Evolutionary conservation across 2,329 filamentous ascomycete species (phyloP), one percentile per base, ranked within the genome.

Genomic region (Stemphylium lycopersici): DNA sequence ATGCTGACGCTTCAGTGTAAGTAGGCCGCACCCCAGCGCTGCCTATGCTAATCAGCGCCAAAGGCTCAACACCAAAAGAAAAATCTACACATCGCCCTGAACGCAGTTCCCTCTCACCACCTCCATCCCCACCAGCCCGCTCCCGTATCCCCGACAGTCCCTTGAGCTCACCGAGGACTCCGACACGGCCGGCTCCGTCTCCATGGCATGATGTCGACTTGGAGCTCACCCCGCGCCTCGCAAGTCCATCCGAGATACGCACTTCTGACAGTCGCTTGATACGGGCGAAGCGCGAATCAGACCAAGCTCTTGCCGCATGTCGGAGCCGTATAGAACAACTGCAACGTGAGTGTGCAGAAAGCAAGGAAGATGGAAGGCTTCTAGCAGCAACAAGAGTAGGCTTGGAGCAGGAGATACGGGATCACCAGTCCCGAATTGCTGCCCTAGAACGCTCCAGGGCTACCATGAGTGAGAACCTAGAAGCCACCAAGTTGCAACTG

Each of bases 1-100:
- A 70, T 68, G 68, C 53, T 75, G 56, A 75, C 73, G n/a, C 53
- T 74, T 20, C 70, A 75, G 58, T 74, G 72, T 71, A 57, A 59
- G 69, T 65, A 12, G 18, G 32, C 31, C 26, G 0, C 10, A 12
- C 26, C 3, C 13, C 31, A 32, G 8, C 2, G 10, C 6, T 26
- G 18, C 18, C 37, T 26, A 15, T 46, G 22, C 56, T 65, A 52
- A 67, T 43, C 3, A 12, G 22, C 18, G 0, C 5, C 46, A 10
- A 44, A 73, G 71, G 73, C 29, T 62, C 69, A n/a, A 63, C 55
- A 18, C 61, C 69, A 1, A 61, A 69, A 10, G 33, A 61, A 5
- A 40, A 67, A 38, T 33, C 62, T 7, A 58, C 61, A 41, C 66
- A 64, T 32, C 56, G 56, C 16, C 60, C 60, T 22, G 61, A 62